Conservation (phyloP, 2,329 filamentous ascomycete species). For the Diplodia corticola region DNA sequence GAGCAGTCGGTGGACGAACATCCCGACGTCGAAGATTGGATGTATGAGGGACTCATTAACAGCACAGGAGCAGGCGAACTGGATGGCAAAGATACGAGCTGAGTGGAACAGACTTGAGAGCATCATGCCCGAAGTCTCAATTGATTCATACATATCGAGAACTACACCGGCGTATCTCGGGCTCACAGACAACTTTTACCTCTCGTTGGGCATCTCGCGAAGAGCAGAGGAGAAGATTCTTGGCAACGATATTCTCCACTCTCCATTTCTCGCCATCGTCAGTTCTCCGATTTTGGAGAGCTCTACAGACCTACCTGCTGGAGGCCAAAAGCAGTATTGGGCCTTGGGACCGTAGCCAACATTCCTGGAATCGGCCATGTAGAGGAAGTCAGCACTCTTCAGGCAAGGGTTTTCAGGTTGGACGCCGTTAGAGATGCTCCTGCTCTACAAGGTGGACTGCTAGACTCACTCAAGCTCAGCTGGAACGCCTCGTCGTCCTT, state of each 20-base stretch:
- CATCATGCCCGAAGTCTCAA: background rate
- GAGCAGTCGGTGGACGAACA: background rate
- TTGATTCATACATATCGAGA: too few relatives aligned
- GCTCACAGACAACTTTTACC: background rate
- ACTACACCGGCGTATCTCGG: background rate
- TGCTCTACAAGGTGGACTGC: too few relatives aligned
- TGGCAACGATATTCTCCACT: background rate
- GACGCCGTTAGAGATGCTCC: too few relatives aligned
- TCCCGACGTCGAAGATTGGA: background rate
- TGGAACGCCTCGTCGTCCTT: too few relatives aligned
- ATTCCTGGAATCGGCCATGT: too few relatives aligned
- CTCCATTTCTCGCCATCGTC: background rate
- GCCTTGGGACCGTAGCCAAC: too few relatives aligned
- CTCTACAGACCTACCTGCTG: too few relatives aligned
- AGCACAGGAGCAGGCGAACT: background rate
- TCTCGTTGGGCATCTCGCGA: background rate
- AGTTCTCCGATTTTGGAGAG: too few relatives aligned
- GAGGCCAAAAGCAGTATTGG: too few relatives aligned
- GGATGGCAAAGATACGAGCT: background rate
- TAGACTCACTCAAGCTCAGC: too few relatives aligned
- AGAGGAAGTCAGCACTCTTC: too few relatives aligned
- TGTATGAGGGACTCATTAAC: background rate
- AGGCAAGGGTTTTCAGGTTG: too few relatives aligned
- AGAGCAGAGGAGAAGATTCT: background rate
- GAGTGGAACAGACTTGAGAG: background rate